phyloP scores from a whole-genome alignment of 2,329 filamentous ascomycete genomes.

The Talaromyces atroroseus region DNA sequence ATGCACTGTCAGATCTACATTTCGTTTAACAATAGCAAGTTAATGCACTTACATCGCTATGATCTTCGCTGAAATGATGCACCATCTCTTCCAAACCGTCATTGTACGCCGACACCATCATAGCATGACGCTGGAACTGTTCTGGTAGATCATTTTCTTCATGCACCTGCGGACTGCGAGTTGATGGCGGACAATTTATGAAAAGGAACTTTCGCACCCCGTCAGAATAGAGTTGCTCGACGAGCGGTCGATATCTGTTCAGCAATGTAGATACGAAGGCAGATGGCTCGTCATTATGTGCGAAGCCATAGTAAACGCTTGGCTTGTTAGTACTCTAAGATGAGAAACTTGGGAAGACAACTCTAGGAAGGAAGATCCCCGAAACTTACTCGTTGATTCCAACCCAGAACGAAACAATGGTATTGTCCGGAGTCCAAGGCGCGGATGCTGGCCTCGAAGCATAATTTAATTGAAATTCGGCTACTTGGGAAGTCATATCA shows the following conservation, averaged over 20 bases:
- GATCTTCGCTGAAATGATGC: slow-evolving; percentile 1
- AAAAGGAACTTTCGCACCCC: slow-evolving; percentile 13
- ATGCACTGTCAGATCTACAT: not conserved
- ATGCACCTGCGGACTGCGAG: slow-evolving; percentile 13
- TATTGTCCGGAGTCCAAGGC: slow-evolving; percentile 9
- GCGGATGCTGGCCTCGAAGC: slow-evolving; percentile 9
- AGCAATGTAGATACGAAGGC: slow-evolving; percentile 7
- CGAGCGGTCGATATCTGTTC: slow-evolving; percentile 9
- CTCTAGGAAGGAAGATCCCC: not conserved
- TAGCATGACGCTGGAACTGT: slow-evolving; percentile 11
- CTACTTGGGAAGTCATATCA: slow-evolving; percentile 12
- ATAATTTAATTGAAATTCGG: slow-evolving; percentile 12
- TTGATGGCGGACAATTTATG: slow-evolving; percentile 12
- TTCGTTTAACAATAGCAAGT: not conserved
- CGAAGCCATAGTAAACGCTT: slow-evolving; percentile 13
- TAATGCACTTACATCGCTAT: slow-evolving; percentile 10
- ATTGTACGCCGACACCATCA: slow-evolving; percentile 8
- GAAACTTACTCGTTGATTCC: slow-evolving; percentile 12
- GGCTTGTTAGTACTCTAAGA: not conserved
- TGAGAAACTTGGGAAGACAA: not conserved
- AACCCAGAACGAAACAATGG: slow-evolving; percentile 11
- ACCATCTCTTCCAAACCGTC: slow-evolving; percentile 8
- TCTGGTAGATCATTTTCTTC: slow-evolving; percentile 12
- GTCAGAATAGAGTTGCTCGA: slow-evolving; percentile 7
- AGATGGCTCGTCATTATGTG: slow-evolving; percentile 8